Evolutionary conservation across 2,329 filamentous ascomycete species (phyloP), one percentile per base, ranked within the genome.

Genomic region (Dactylonectria macrodidyma): DNA sequence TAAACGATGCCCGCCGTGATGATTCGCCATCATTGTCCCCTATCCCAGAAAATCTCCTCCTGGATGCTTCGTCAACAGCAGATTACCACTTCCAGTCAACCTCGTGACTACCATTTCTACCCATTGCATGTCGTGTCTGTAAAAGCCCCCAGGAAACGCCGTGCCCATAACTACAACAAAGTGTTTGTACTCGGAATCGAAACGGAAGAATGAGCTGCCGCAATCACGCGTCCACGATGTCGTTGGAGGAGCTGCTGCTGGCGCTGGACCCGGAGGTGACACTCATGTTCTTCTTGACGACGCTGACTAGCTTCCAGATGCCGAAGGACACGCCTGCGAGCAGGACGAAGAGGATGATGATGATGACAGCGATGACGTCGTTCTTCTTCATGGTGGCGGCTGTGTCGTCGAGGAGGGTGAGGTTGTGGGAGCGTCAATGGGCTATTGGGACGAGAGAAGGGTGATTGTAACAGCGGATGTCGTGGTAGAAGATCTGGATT

Each of bases 281-380:
- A 67, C 80, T 84, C 71, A 85, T 81, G 64, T 81, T 81, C 57
- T 73, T 75, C 64, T 87, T 81, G 22, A 86, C 88, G 33, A 85
- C 79, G 71, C 85, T 84, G 57, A 91, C 89, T 9, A 91, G 81
- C 66, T 86, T 84, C 81, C 89, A 91, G 79, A 91, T 91, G 68
- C 88, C 90, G 74, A 91, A 91, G 8, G 87, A 86, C 62, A 91
- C 88, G 66, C 83, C 81, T 61, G 88, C 88, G 55, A 92, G 85
- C 56, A 91, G 81, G 76, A 89, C 78, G 82, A 92, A 91, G 73
- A 92, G 85, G 63, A 92, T 79, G 79, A 92, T 91, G 80, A 92
- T 87, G 78, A 92, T 91, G 79, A 92, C 84, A 74, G 90, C 90
- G 79, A 92, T 91, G 76, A 88, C 87, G 80, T 91, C 86, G 86